These are phyloP conservation scores for Hagleromyces aurorensis DNA, from an alignment of 805 yeast genomes.

Conservation along the genomic window DNA sequence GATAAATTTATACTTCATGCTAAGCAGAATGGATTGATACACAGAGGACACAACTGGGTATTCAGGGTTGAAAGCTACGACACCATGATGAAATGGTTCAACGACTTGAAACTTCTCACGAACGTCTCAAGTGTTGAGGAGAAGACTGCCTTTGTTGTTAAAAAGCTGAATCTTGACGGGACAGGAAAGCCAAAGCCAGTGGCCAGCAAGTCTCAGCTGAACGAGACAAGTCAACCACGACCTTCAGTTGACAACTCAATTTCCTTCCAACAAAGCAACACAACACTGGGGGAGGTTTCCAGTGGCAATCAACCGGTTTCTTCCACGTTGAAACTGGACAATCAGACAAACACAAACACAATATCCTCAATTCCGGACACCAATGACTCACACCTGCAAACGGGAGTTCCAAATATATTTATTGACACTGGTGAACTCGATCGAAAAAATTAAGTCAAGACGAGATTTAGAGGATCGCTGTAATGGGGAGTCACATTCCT, in stretches of 20 bases:
- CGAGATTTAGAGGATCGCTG: too few species aligned
- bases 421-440: too few species aligned
- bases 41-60: constrained; percentile 88
- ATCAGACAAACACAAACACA: constrained; percentile 18
- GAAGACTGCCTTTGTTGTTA: constrained; percentile 40
- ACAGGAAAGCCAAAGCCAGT: constrained; percentile 11
- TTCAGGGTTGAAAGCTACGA: constrained; percentile 82
- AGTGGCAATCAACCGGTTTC: constrained; percentile 4
- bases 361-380: constrained; percentile 23
- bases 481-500: too few species aligned
- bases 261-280: constrained; percentile 2
- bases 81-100: constrained; percentile 77
- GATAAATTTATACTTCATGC: constrained; percentile 76
- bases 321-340: constrained; percentile 14
- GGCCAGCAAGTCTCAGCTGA: constrained; percentile 2
- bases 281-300: constrained; percentile 4
- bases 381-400: constrained; percentile 14
- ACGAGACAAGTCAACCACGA: not conserved
- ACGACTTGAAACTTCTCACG: constrained; percentile 64
- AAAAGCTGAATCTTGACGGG: constrained; percentile 16
- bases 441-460: too few species aligned
- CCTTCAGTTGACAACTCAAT: constrained; percentile 3
- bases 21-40: constrained; percentile 65
- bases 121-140: constrained; percentile 51
- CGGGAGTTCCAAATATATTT: constrained; percentile 7